Base-by-base conservation (phyloP, 2,329 filamentous ascomycete genomes). In the Tolypocladium guangdongense region DNA sequence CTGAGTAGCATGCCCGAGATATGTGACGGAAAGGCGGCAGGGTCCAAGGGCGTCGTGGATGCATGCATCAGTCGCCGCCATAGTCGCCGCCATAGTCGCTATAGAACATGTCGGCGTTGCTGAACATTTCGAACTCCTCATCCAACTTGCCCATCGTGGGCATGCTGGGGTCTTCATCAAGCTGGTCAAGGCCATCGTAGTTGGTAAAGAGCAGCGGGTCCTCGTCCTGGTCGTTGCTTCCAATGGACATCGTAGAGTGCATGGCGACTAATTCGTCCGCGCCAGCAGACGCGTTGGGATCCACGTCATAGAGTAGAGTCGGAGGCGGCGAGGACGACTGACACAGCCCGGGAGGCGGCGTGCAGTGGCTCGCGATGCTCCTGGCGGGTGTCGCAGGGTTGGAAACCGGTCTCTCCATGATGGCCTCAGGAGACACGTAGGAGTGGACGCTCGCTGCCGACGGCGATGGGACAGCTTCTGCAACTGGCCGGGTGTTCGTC, bases 261-360 rank as follows among this genome's bases (percentile, higher is more conserved):
- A 69, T 61, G 47, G 53, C 59, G 53, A 63, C 61, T 39, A 70
- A 56, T 32, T 67, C 67, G 30, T 71, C 67, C 1, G 56, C 54
- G 43, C 59, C 59, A 27, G 62, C 61, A 5, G 66, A 63, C 2
- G 66, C 64, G 61, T 68, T 70, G 41, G 71, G 66, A 43, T 77
- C 74, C 54, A 72, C 63, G 43, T 77, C 71, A 59, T 77, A 80
- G 64, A 73, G 77, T 46, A 68, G 71, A n/a, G 64, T 61, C 7
- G 74, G 68, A 32, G 76, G 77, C 4, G 80, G 80, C 27, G 81
- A 83, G 16, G 78, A 79, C 24, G 80, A 80, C 55, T 80, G 75
- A n/a, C 80, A 82, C 33, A 84, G 75, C 56, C 78, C 80, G 1
- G 81, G 81, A 5, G 80, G 78, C 4, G 80, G 80, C 65, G 77